phyloP scores from a whole-genome alignment of 257 asterid genomes.

The Salvia miltiorrhiza region DNA sequence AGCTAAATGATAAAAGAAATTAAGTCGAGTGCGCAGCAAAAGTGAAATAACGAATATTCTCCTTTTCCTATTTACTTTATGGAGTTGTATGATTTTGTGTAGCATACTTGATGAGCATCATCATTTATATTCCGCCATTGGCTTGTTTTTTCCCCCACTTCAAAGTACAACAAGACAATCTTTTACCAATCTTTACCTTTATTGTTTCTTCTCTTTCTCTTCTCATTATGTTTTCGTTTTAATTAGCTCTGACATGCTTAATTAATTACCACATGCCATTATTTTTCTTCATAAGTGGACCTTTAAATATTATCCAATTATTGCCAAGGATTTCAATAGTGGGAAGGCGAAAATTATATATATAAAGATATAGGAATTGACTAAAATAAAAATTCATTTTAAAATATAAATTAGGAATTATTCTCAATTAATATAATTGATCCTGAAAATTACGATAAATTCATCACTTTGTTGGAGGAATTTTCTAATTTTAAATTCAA shows the following conservation, averaged over 20 bases:
- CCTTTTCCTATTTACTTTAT: neutral
- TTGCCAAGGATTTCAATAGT: too few relatives aligned
- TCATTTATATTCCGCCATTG: conserved; percentile 15
- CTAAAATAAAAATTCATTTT: too few relatives aligned
- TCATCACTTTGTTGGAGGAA: too few relatives aligned
- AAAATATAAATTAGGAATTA: too few relatives aligned
- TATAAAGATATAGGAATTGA: too few relatives aligned
- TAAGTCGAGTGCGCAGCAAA: neutral
- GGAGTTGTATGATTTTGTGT: neutral
- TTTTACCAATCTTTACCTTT: neutral
- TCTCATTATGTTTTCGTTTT: neutral
- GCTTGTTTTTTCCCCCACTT: neutral
- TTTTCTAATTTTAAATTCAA: too few relatives aligned
- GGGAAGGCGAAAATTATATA: too few relatives aligned
- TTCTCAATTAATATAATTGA: too few relatives aligned
- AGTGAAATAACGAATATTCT: neutral
- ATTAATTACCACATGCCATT: neutral
- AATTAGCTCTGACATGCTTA: too few relatives aligned
- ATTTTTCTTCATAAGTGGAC: too few relatives aligned
- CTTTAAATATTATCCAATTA: too few relatives aligned
- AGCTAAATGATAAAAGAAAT: neutral
- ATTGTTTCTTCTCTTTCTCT: neutral
- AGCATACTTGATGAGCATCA: neutral
- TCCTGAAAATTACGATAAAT: too few relatives aligned
- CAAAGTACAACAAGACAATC: conserved; percentile 11